phyloP scores from a whole-genome alignment of 495 filamentous ascomycete species.

The Aspergillus indologenus region DNA sequence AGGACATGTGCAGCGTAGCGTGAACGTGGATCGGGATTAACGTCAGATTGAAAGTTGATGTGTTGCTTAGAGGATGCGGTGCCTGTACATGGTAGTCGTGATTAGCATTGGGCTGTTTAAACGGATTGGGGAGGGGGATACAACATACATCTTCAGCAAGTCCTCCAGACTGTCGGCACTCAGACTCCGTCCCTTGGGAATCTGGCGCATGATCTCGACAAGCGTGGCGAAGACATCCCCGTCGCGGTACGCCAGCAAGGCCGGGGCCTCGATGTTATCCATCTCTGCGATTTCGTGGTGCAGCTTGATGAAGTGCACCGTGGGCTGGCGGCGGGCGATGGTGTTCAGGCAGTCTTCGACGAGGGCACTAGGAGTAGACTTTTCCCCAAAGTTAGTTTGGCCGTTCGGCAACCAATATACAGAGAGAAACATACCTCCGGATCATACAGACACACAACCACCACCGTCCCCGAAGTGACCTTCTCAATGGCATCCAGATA shows the following conservation, averaged over 20 bases:
- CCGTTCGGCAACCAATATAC: conserved; percentile 20
- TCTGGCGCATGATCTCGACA: conserved; percentile 80
- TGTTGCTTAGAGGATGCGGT: conserved; percentile 31
- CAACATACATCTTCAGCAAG: conserved; percentile 56
- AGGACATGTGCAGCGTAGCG: background rate
- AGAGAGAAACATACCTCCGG: conserved; percentile 60
- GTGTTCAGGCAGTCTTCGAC: conserved; percentile 74
- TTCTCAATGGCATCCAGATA: conserved; percentile 96
- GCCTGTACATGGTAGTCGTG: conserved; percentile 14
- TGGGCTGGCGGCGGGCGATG: conserved; percentile 64
- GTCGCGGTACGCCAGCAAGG: conserved; percentile 81
- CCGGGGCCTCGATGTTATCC: conserved; percentile 83
- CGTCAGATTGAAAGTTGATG: background rate
- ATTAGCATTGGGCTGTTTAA: background rate
- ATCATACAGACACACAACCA: conserved; percentile 95
- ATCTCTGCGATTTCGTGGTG: conserved; percentile 94
- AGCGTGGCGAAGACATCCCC: conserved; percentile 90
- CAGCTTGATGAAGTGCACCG: conserved; percentile 84
- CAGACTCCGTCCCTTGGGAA: conserved; percentile 64
- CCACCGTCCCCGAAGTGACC: conserved; percentile 72
- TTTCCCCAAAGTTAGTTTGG: conserved; percentile 22
- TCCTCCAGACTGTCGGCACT: conserved; percentile 59
- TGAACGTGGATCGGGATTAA: background rate
- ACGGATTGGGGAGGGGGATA: background rate
- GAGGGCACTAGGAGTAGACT: conserved; percentile 71